Evolutionary conservation across 805 yeast species (phyloP), one percentile per base, ranked within the genome.

Genomic region (Candida manassasensis): DNA sequence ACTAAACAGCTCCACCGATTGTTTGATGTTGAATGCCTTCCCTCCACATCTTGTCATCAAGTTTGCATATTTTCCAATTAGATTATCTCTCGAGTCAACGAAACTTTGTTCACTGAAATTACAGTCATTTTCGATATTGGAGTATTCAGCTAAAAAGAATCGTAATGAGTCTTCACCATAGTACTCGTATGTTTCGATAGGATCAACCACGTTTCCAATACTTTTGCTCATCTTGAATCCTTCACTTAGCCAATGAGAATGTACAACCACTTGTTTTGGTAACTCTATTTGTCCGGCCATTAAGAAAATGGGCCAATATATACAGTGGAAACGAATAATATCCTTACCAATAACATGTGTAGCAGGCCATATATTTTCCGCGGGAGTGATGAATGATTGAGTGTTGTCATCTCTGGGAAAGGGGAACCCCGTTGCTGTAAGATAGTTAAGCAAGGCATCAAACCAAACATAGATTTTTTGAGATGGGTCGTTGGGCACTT

Each of bases 391-490:
- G n/a, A 21, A 16, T 5, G 39, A 22, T 34, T 53, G 49, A 0
- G 38, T 32, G 2, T 36, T 25, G 4, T n/a, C 17, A n/a, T 30
- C 33, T 11, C 19, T 6, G 4, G 33, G 33, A 18, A 30, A 30
- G 2, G 69, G 68, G 35, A 57, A 84, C 2, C 85, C 86, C 3
- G 76, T 63, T 1, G 86, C 72, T 1, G 97, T 84, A 4, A 87
- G 36, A 52, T 93, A 93, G 56, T 88, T 93, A 29, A 83, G 69
- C 29, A 93, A 67, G 0, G 98, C 98, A 61, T 93, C 98, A 40
- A 93, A 81, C 98, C 98, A 93, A 11, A 93, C 98, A 50, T 93
- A 93, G 35, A 93, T 79, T 32, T 73, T 81, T 53, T 90, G 97
- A 1, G 79, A 49, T 0, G 70, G 60, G 50, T 89, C 96, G 15